Base-by-base conservation (phyloP, 2,329 filamentous ascomycete genomes). In the Ciborinia camelliae region DNA sequence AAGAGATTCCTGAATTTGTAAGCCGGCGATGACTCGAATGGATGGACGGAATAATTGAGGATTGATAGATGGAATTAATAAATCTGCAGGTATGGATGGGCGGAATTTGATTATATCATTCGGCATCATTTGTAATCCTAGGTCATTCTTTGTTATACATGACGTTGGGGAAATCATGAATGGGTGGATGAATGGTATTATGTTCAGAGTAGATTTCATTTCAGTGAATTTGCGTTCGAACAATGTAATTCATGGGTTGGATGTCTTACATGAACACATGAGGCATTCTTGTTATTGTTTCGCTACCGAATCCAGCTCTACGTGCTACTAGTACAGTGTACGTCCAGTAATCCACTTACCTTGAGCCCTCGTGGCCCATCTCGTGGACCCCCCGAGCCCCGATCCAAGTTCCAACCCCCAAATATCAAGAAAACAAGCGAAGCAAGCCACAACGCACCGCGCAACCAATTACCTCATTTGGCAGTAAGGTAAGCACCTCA, bases 231-330 rank as follows among this genome's bases (percentile, higher is more conserved):
- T 28, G 23, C 14, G 23, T 50, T 41, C 10, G 8, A 18, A n/a
- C 8, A 12, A 28, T 20, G 35, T 14, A 10, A 28, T 41, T 55
- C 53, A 30, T 55, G 20, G 20, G n/a, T 57, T 55, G 20, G 20
- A n/a, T 57, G 18, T 43, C 53, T 57, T 32, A 57, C 26, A 57
- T 43, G 53, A 57, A 43, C 37, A 57, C 53, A 18, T 43, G 53
- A n/a, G 10, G 26, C 6, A 57, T 45, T 3, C n/a, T n/a, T n/a
- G n/a, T 57, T 18, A 9, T 57, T 43, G 53, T 57, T 30, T 32
- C 54, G 53, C 53, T 57, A 45, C 54, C 26, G 18, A 32, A 32
- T 30, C 26, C 54, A 32, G 10, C 39, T 15, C 26, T 2, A 45
- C n/a, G 26, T 57, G 43, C 53, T 35, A n/a, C n/a, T n/a, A n/a